Percentiles rank a stretch among this genome's conserved stretches.
Conservation (phyloP, 1,284 basidiomycete genomes). For the Rhodotorula sp. region DNA sequence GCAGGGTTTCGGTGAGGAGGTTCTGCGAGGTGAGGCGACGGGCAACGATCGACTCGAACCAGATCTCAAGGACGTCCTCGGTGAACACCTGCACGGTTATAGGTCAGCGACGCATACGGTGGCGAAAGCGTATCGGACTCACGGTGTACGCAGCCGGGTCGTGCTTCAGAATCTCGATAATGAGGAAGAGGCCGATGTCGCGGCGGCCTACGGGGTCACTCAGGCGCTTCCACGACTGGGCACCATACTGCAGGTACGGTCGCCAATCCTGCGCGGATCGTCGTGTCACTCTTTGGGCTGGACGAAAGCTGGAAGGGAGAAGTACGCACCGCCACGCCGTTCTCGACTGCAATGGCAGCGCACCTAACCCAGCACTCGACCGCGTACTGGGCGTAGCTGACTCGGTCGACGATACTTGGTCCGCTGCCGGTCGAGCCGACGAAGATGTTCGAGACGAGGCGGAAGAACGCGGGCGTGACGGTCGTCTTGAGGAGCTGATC, state of each 20-base stretch:
- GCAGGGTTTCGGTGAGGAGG: conserved; percentile 29
- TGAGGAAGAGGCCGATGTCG: conserved; percentile 68
- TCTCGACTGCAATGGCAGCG: conserved; percentile 64
- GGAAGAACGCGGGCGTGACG: conserved; percentile 64
- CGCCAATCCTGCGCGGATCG: conserved; percentile 72
- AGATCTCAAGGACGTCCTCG: conserved; percentile 60
- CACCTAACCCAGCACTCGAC: conserved; percentile 78
- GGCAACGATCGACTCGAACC: conserved; percentile 62
- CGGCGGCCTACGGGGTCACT: conserved; percentile 58
- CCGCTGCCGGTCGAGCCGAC: conserved; percentile 41
- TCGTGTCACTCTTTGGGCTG: too few species aligned
- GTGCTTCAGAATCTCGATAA: conserved; percentile 63
- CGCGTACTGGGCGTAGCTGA: conserved; percentile 56
- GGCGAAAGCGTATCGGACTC: conserved; percentile 40
- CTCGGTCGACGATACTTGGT: conserved; percentile 41
- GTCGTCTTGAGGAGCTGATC: conserved; percentile 58
- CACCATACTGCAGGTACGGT: conserved; percentile 60
- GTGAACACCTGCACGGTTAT: conserved; percentile 53
- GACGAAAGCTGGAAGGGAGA: not conserved
- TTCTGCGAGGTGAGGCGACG: conserved; percentile 60
- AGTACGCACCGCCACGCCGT: conserved; percentile 56
- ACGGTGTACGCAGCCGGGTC: conserved; percentile 67
- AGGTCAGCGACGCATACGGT: not conserved
- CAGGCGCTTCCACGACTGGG: conserved; percentile 63
- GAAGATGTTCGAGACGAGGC: conserved; percentile 60